These are phyloP conservation scores for Candida silvicultrix DNA, from an alignment of 805 yeast species.

Conservation along the genomic window DNA sequence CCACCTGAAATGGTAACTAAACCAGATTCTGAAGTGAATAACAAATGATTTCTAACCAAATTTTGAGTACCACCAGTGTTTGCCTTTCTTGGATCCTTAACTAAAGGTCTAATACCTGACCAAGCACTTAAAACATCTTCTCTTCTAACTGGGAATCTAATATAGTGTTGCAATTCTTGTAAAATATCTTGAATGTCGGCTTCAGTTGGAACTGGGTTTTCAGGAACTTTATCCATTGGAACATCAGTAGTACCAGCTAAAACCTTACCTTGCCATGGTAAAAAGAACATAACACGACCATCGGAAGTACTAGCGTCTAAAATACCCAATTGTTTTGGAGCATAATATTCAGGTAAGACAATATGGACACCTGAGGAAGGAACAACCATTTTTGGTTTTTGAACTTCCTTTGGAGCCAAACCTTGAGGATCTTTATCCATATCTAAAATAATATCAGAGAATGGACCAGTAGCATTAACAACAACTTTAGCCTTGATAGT, in stretches of 20 bases:
- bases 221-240: slow-evolving; percentile 66
- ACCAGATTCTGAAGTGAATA: slow-evolving; percentile 66
- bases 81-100: slow-evolving; percentile 66
- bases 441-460: slow-evolving; percentile 75
- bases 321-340: slow-evolving; percentile 82
- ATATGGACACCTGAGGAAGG: slow-evolving; percentile 94
- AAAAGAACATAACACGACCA: slow-evolving; percentile 93
- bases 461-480: slow-evolving; percentile 94
- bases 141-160: slow-evolving; percentile 82
- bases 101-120: slow-evolving; percentile 96
- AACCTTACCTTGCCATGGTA: slow-evolving; percentile 97
- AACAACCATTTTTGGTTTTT: slow-evolving; percentile 74
- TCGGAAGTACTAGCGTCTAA: slow-evolving; percentile 90
- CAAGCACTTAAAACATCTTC: slow-evolving; percentile 92
- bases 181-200: slow-evolving; percentile 84
- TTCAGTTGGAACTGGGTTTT: slow-evolving; percentile 78
- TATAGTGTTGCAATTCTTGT: slow-evolving; percentile 82
- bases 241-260: slow-evolving; percentile 96
- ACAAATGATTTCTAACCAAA: slow-evolving; percentile 83
- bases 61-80: slow-evolving; percentile 64
- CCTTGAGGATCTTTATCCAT: slow-evolving; percentile 76
- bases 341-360: slow-evolving; percentile 85
- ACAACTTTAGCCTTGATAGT: slow-evolving; percentile 64
- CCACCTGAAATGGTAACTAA: slow-evolving; percentile 92
- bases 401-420: slow-evolving; percentile 45